phyloP scores from a whole-genome alignment of 192 early-diverging fungal species.

The Linderina pennispora region DNA sequence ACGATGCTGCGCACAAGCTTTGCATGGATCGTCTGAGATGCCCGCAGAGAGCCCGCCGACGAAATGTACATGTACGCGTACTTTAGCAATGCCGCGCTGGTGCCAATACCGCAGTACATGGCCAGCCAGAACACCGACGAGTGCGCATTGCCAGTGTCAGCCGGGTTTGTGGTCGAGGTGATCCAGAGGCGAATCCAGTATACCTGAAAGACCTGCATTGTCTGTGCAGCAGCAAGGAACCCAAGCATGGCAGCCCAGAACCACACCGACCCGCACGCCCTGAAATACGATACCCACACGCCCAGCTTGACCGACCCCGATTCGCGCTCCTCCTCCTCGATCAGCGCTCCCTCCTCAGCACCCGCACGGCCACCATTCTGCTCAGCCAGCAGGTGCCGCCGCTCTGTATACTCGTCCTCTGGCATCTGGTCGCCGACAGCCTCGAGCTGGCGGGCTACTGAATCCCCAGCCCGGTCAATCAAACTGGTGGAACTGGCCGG shows the following conservation, averaged over 20 bases:
- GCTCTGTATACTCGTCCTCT: slow-evolving; percentile 29
- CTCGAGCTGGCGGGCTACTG: slow-evolving; percentile 15
- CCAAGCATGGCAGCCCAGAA: slow-evolving; percentile 52
- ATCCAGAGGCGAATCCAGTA: slow-evolving; percentile 63
- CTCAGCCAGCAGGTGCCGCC: slow-evolving; percentile 12
- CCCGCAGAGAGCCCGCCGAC: slow-evolving; percentile 44
- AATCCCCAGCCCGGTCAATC: no score
- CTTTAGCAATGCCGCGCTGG: slow-evolving; percentile 27
- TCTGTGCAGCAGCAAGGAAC: slow-evolving; percentile 44
- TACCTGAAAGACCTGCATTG: slow-evolving; percentile 35
- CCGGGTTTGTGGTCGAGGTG: slow-evolving; percentile 18
- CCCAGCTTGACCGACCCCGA: slow-evolving; percentile 60
- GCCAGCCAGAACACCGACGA: slow-evolving; percentile 47
- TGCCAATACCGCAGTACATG: slow-evolving; percentile 51
- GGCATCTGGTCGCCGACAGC: slow-evolving; percentile 3
- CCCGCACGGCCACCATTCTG: slow-evolving; percentile 36
- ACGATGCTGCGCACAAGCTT: slow-evolving; percentile 49
- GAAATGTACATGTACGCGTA: slow-evolving; percentile 30
- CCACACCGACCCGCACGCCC: slow-evolving; percentile 52
- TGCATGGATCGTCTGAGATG: slow-evolving; percentile 48
- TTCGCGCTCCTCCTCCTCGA: slow-evolving; percentile 74
- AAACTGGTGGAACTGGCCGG: neutral
- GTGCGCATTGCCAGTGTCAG: no score
- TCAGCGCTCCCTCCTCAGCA: slow-evolving; percentile 51
- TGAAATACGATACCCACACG: slow-evolving; percentile 72